phyloP scores from a whole-genome alignment of 306 rosid species.

The Fragaria vesca region DNA sequence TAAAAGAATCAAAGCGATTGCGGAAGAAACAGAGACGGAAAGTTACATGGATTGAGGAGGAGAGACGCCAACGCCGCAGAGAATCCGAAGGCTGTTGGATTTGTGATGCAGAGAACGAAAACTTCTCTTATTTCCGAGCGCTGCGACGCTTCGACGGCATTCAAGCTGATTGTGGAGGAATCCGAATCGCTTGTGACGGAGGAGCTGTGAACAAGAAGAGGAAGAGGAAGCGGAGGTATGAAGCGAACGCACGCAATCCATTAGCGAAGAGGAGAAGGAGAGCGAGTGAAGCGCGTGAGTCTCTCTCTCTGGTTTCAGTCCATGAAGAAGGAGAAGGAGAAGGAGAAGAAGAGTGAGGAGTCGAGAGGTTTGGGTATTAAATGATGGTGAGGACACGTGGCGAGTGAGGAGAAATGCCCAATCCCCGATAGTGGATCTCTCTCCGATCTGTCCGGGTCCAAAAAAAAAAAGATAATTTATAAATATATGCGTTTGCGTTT shows the following conservation, averaged over 20 bases:
- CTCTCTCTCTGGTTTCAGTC: not conserved
- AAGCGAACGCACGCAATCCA: conserved; percentile 43
- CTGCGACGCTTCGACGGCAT: conserved; percentile 16
- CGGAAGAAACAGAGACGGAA: not conserved
- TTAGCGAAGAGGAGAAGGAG: not conserved
- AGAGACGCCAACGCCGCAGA: conserved; percentile 25
- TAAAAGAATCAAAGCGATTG: not conserved
- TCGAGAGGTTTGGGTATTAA: not conserved
- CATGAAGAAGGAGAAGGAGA: not conserved
- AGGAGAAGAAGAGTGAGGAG: not conserved
- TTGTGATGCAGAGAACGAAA: conserved; percentile 15
- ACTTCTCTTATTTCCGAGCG: conserved; percentile 8
- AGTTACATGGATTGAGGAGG: conserved; percentile 32
- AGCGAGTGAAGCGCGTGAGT: not conserved
- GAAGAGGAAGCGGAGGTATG: conserved; percentile 28
- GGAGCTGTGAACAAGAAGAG: conserved; percentile 21
- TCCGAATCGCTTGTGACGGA: conserved; percentile 22
- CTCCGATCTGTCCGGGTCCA: not conserved
- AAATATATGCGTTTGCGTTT: too few species aligned
- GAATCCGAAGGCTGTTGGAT: not conserved
- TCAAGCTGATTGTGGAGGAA: conserved; percentile 17
- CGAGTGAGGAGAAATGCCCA: not conserved
- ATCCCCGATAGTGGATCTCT: not conserved
- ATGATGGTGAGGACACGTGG: not conserved
- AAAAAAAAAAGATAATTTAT: too few species aligned